Evolutionary conservation across 305 asterid species (phyloP).

Genomic region (Nicotiana rustica): DNA sequence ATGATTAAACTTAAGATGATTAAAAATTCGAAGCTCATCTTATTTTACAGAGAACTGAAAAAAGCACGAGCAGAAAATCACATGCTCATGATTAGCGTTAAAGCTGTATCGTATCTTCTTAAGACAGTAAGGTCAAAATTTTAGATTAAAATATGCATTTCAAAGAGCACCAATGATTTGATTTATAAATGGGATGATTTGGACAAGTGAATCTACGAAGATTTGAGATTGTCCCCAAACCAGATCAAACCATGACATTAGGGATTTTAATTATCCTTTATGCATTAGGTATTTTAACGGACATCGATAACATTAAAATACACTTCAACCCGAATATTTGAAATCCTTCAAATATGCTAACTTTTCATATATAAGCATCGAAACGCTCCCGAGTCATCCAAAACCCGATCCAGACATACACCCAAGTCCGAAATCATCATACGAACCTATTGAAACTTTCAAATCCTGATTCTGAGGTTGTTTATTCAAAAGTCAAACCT

Average conservation of each 20-base stretch:
- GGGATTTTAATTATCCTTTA: neutral
- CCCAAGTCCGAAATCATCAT: too few species aligned
- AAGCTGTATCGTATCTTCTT: constrained; percentile 9
- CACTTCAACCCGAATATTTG: too few species aligned
- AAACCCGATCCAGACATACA: too few species aligned
- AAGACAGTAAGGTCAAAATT: neutral
- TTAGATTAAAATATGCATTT: neutral
- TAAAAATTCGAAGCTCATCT: too few species aligned
- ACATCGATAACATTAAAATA: too few species aligned
- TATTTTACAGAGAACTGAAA: neutral
- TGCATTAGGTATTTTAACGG: too few species aligned
- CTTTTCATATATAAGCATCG: too few species aligned
- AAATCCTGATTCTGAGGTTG: too few species aligned
- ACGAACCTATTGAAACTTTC: too few species aligned
- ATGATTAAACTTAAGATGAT: neutral
- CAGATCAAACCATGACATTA: neutral
- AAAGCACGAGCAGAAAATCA: neutral
- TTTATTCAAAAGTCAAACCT: too few species aligned
- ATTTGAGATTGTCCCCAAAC: neutral
- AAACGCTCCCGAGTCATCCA: too few species aligned
- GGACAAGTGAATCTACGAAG: neutral
- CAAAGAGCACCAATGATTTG: neutral
- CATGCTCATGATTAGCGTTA: neutral
- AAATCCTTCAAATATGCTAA: too few species aligned
- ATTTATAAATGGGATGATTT: neutral